Evolutionary conservation across 2,329 filamentous ascomycete species (phyloP), one percentile per base, ranked within the genome.

Genomic region (Xylariaceae sp.): DNA sequence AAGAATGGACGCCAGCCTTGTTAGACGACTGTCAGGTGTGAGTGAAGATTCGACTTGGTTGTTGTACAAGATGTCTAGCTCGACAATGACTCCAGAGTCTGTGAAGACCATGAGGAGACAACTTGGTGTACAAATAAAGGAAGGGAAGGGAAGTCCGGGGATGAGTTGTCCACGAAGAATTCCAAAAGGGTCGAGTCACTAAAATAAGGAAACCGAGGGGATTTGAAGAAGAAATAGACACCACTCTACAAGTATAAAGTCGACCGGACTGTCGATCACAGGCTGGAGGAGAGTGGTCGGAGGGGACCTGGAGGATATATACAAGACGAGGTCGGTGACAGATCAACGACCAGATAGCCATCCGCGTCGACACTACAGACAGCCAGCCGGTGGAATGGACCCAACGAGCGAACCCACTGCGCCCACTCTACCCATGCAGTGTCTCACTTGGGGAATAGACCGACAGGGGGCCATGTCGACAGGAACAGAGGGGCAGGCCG

Each of bases 381-480:
- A 53, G 53, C 55, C 55, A 57, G 55, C 58, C 58, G 63, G 56
- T 62, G 59, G 64, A 64, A 64, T 64, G 58, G 64, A 60, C 61
- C 55, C 56, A 54, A 56, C 46, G 40, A 53, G 49, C 48, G 58
- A 62, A 55, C 58, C 60, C 63, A 53, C 50, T 40, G 58, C 57
- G 46, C 36, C 48, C 52, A 52, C 22, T 19, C 49, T 51, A 57
- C 65, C 67, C 67, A 68, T 68, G 68, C 67, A 62, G 48, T 74
- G 72, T 76, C 73, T 77, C 73, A 76, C 72, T 73, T 69, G 64
- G 60, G 60, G 56, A 62, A 41, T 19, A 58, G 69, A 65, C 63
- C 67, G 71, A 71, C 72, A 65, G 61, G 67, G 65, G 61, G 50
- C 61, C 63, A 59, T 58, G 62, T 60, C 56, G 58, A 57, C 55